Base-by-base conservation (phyloP, 371 early-diverging fungal genomes). In the Mortierella sp. region DNA sequence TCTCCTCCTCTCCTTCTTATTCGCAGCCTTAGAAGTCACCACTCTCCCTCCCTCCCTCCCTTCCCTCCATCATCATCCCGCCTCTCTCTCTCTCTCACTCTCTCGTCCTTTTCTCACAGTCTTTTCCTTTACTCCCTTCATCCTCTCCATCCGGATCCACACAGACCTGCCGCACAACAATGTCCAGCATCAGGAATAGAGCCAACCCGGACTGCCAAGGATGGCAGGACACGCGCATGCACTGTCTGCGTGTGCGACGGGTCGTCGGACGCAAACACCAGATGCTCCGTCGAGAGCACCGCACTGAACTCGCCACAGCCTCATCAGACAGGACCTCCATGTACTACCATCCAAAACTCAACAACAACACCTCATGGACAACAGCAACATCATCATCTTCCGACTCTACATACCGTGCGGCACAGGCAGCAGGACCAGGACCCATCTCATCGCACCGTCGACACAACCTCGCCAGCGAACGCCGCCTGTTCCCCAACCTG, bases 191-290 rank as follows among this genome's bases (percentile, higher is more conserved):
- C 74, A 74, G 80, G 77, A 79, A 79, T 75, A 83, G 80, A 75
- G 61, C 59, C 26, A 75, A 82, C 48, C 54, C 71, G 54, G 72
- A 72, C 19, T 46, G 31, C 40, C 67, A 51, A 11, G 51, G 72
- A 28, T 61, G 70, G 75, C 75, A 78, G 75, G 72, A 57, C 61
- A 50, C 37, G 43, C 84, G 78, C 51, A 53, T 64, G 59, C 78
- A 84, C 73, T 80, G 84, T 69, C 78, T 80, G 75, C 84, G 81
- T 75, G 80, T 84, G 55, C 80, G 84, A 84, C 84, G 75, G 67
- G 72, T 80, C 69, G 74, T 77, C 76, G 81, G 74, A 37, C 84
- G 84, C 71, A 84, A 84, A 69, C 80, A 78, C 43, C 80, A 80
- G 55, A 19, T 84, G 78, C 75, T 75, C 57, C 84, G 84, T 26